Evolutionary conservation across 169 alveolate species (phyloP), one percentile per base, ranked within the genome.

Genomic region (Sarcocystis neurona): DNA sequence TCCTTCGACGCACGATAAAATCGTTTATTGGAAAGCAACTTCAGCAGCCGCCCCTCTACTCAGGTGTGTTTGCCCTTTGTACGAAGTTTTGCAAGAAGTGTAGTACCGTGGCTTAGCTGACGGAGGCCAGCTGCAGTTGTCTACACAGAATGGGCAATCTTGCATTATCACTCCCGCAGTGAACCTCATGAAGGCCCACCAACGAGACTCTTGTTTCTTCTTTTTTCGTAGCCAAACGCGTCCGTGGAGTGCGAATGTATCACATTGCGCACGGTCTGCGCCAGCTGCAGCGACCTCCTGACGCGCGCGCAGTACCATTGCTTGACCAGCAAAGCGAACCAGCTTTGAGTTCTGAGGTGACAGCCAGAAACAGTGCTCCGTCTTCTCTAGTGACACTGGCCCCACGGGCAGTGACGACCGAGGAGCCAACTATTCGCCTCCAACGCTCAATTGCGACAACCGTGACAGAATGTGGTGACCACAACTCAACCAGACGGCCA

Each of bases 21-120:
- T 53, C 80, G 0, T 86, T 72, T 58, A 4, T 60, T 18, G 91
- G 91, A 2, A 39, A 18, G 27, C 78, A 74, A 18, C 86, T 86
- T 4, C 91, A 86, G 66, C 78, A 53, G n/a, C 70, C 91, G 1
- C 91, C 91, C 39, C 79, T 86, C n/a, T 86, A 50, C 79, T 86
- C 91, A 6, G 91, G 91, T 75, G 58, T 23, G 79, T 58, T 48
- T 6, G 32, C 43, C 4, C 34, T 8, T 37, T 37, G 86, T 8
- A n/a, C 75, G 20, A 43, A 30, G 1, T 6, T 4, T 10, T 12
- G 4, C 70, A 10, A 32, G 18, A 23, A 2, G 2, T 34, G n/a
- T 27, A 4, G 39, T 6, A 23, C n/a, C 70, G 2, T 10, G 70
- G 5, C n/a, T 2, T 58, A 32, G n/a, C 30, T 27, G 70, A 12